A percentile compares a stretch with the other conserved stretches of the same genome.
Conservation (phyloP, 2,329 filamentous ascomycete genomes). For the Tolypocladium tundrense region DNA sequence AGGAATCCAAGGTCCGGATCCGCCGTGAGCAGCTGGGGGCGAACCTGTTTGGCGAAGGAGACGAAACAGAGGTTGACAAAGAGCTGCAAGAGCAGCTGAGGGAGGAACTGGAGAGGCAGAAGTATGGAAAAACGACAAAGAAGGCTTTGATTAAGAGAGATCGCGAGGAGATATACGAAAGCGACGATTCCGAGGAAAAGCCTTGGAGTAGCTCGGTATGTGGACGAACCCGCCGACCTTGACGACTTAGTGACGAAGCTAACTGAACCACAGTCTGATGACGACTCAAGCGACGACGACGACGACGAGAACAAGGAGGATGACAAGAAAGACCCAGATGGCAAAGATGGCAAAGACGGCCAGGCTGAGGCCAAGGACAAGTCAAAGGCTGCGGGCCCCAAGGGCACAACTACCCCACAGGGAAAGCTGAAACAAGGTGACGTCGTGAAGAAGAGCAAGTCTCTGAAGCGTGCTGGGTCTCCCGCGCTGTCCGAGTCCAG, state of each 20-base stretch:
- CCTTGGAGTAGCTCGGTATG: slow-evolving; percentile 29
- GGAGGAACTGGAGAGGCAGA: slow-evolving; percentile 58
- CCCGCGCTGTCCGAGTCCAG: slow-evolving; percentile 84
- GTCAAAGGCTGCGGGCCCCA: slow-evolving; percentile 48
- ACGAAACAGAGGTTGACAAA: slow-evolving; percentile 63
- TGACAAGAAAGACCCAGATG: slow-evolving; percentile 55
- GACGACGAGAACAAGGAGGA: slow-evolving; percentile 39
- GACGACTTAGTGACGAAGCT: slow-evolving; percentile 5
- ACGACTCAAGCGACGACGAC: slow-evolving; percentile 28
- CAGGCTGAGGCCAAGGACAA: slow-evolving; percentile 40
- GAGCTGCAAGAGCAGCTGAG: slow-evolving; percentile 61
- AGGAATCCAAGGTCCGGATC: slow-evolving; percentile 61
- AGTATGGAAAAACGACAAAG: slow-evolving; percentile 64
- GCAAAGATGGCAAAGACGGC: slow-evolving; percentile 43
- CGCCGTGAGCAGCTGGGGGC: slow-evolving; percentile 77
- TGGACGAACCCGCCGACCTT: neutral
- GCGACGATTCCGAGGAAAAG: slow-evolving; percentile 43
- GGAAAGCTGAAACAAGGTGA: slow-evolving; percentile 33
- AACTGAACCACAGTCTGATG: slow-evolving; percentile 33
- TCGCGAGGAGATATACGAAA: slow-evolving; percentile 77
- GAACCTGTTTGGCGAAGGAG: slow-evolving; percentile 64
- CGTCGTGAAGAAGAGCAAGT: slow-evolving; percentile 41
- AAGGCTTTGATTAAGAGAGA: slow-evolving; percentile 79
- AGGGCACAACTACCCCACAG: slow-evolving; percentile 52
- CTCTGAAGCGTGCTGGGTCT: slow-evolving; percentile 75